Base-by-base conservation (phyloP, 2,329 filamentous ascomycete species). In the Escovopsis sp. region DNA sequence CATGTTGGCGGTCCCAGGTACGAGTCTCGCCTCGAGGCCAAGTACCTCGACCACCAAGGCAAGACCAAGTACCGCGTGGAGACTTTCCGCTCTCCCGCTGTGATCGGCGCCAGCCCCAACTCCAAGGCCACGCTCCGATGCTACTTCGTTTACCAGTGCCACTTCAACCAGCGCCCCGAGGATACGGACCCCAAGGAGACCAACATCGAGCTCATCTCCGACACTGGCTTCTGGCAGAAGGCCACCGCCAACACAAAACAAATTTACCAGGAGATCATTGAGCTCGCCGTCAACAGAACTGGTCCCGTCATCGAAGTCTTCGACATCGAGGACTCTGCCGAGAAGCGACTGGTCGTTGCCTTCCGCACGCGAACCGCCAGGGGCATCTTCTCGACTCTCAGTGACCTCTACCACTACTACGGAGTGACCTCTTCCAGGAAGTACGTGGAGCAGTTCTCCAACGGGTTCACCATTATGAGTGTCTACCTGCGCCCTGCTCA, bases 361-460 rank as follows among this genome's bases (percentile, higher is more conserved):
- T 96, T 95, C 72, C 87, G 89, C 53, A 85, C 89, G 51, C 81
- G 88, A 48, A 94, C 89, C 14, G 91, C 91, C 27, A 74, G 86
- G 52, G 91, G 91, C 48, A 70, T 98, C 54, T 98, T 98, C 73
- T 94, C 88, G 52, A 87, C 91, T 25, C 67, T 98, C 53, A 94
- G 85, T 49, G 88, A 96, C 60, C 71, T 98, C 32, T 98, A 98
- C 68, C 91, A 98, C 67, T 96, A 95, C 74, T 98, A 98, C 57
- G 89, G 91, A 35, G 75, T 96, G 47, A 98, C 91, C 2, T 94
- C 85, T 56, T 91, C 91, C 25, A 76, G 91, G 53, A 98, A 98
- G 68, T 98, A 98, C 57, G 84, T 98, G 38, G 85, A 98, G 66
- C 91, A 96, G 65, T 98, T 98, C 71, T 91, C 88, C 56, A 98